phyloP scores from a whole-genome alignment of 495 filamentous ascomycete genomes.

The Paragyromitra xinjiangensis region DNA sequence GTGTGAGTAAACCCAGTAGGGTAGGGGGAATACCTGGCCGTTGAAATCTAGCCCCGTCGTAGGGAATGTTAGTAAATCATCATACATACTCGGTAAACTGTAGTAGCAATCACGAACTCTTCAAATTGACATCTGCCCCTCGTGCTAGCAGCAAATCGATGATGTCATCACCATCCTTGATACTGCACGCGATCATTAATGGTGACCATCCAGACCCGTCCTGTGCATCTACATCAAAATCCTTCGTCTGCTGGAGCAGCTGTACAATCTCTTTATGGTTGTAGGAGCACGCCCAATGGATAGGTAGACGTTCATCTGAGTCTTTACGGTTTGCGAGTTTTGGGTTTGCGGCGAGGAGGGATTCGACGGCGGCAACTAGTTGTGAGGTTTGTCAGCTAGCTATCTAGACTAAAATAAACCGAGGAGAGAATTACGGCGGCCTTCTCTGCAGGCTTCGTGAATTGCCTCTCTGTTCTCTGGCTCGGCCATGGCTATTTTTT shows the following conservation, averaged over 20 bases:
- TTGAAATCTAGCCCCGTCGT: slow-evolving; percentile 54
- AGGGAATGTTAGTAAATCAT: background rate
- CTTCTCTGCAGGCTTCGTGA: slow-evolving; percentile 88
- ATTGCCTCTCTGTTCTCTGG: slow-evolving; percentile 66
- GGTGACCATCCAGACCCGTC: slow-evolving; percentile 94
- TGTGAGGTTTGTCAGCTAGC: slow-evolving; percentile 3
- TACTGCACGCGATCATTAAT: slow-evolving; percentile 88
- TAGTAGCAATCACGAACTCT: slow-evolving; percentile 65
- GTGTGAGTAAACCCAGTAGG: slow-evolving; percentile 41
- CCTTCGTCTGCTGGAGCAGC: slow-evolving; percentile 71
- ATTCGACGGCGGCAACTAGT: slow-evolving; percentile 51
- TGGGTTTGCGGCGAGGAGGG: slow-evolving; percentile 71
- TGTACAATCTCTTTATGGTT: slow-evolving; percentile 79
- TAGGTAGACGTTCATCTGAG: slow-evolving; percentile 86
- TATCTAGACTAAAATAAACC: background rate
- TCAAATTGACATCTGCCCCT: slow-evolving; percentile 81
- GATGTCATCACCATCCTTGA: slow-evolving; percentile 72
- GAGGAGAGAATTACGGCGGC: slow-evolving; percentile 68
- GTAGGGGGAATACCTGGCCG: slow-evolving; percentile 51
- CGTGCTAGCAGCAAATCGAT: slow-evolving; percentile 80
- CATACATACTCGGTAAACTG: background rate
- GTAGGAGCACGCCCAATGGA: slow-evolving; percentile 94
- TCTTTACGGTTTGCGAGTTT: slow-evolving; percentile 79
- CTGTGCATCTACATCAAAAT: slow-evolving; percentile 85
- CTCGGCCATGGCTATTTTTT: slow-evolving; percentile 37